Conservation (phyloP, 345 rosid species). For the Populus simonii region DNA sequence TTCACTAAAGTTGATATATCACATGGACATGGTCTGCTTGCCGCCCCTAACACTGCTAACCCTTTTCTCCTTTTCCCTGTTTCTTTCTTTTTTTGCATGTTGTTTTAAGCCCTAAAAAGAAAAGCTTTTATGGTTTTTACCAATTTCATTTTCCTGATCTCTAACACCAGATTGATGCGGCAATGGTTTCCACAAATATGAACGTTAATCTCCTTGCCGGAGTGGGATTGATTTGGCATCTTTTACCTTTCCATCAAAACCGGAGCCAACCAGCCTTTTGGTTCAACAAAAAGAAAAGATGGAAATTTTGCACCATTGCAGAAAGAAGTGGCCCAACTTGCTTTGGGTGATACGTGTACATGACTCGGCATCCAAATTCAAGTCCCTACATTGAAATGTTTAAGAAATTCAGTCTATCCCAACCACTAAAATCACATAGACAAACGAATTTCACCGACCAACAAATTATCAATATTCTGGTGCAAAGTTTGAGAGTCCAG, state of each 20-base stretch:
- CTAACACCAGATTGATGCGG: no score
- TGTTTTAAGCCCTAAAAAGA: no score
- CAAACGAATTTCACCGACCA: slow-evolving; percentile 16
- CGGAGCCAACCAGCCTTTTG: background rate
- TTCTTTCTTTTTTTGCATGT: background rate
- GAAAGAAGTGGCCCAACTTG: slow-evolving; percentile 1
- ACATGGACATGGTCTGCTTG: slow-evolving; percentile 39
- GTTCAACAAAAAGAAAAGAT: background rate
- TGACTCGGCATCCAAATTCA: slow-evolving; percentile 20
- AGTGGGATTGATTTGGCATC: background rate
- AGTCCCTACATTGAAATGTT: background rate
- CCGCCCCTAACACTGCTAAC: slow-evolving; percentile 23
- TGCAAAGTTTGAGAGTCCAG: slow-evolving; percentile 5
- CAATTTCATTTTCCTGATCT: no score
- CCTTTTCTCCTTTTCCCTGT: background rate
- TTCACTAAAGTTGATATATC: slow-evolving; percentile 20
- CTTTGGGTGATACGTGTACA: slow-evolving; percentile 11
- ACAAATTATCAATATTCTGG: background rate
- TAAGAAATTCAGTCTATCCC: background rate
- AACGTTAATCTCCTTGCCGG: background rate
- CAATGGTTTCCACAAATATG: background rate
- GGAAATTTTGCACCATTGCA: background rate
- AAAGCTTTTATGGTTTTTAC: no score
- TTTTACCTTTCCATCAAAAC: background rate
- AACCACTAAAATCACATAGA: background rate